Conservation (phyloP, 495 filamentous ascomycete species). For the Stereocaulon alpinum region DNA sequence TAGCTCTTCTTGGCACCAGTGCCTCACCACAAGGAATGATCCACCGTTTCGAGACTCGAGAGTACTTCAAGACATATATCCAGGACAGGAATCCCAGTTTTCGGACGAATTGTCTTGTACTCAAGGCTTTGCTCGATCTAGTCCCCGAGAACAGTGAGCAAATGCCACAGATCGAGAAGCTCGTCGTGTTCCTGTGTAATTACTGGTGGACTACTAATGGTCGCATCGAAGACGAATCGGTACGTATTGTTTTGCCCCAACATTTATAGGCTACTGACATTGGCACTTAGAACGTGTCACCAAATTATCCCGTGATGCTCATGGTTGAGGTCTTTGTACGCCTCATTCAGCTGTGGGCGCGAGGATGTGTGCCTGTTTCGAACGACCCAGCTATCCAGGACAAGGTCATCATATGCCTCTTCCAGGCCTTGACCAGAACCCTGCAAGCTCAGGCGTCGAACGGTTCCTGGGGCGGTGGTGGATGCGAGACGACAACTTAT, state of each 20-base stretch:
- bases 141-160: constrained; percentile 16
- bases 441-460: constrained; percentile 11
- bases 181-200: constrained; percentile 11
- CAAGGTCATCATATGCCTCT: constrained; percentile 19
- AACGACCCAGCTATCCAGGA: constrained; percentile 12
- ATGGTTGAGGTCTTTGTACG: constrained; percentile 17
- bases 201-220: constrained; percentile 20
- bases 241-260: background rate
- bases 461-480: constrained; percentile 16
- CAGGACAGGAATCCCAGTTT: constrained; percentile 32
- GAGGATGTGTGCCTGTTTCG: constrained; percentile 10
- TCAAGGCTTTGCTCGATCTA: constrained; percentile 26
- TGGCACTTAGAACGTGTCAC: constrained; percentile 6
- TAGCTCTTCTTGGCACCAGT: constrained; percentile 25
- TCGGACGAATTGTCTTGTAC: constrained; percentile 36
- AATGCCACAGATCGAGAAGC: constrained; percentile 14
- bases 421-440: constrained; percentile 15
- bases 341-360: constrained; percentile 14
- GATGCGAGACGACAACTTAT: constrained; percentile 19
- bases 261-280: background rate
- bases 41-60: constrained; percentile 26
- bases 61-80: constrained; percentile 33
- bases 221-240: constrained; percentile 11
- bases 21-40: constrained; percentile 25
- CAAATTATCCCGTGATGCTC: constrained; percentile 16